These are phyloP conservation scores for Dendrobium officinale DNA, from an alignment of 106 monocot genomes.

Conservation along the genomic window DNA sequence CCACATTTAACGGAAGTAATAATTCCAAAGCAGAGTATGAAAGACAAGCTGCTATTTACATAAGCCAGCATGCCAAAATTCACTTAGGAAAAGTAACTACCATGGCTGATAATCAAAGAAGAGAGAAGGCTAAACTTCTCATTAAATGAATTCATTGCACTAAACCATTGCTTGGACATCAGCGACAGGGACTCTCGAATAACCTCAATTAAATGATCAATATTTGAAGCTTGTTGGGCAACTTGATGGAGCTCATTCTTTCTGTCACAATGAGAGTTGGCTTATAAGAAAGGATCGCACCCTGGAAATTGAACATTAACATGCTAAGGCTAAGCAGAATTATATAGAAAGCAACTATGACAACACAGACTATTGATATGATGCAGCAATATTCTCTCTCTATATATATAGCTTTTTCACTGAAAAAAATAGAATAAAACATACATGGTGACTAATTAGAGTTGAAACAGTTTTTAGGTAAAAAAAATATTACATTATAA, in stretches of 20 bases:
- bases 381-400: neutral
- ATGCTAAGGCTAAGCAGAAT: neutral
- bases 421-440: too few species aligned
- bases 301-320: neutral
- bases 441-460: too few species aligned
- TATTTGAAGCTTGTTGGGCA: slow-evolving; percentile 89
- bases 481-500: too few species aligned
- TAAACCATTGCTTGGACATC: slow-evolving; percentile 87
- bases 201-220: slow-evolving; percentile 87
- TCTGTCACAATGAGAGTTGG: slow-evolving; percentile 22
- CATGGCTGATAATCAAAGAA: slow-evolving; percentile 67
- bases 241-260: slow-evolving; percentile 92
- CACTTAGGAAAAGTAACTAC: slow-evolving; percentile 27
- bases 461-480: too few species aligned
- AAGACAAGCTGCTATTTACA: neutral
- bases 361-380: neutral
- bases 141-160: slow-evolving; percentile 73
- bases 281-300: neutral
- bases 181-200: slow-evolving; percentile 62
- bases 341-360: neutral
- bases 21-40: neutral
- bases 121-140: slow-evolving; percentile 66
- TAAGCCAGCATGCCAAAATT: neutral
- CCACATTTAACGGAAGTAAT: neutral
- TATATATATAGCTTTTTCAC: too few species aligned